phyloP scores from a whole-genome alignment of 2,329 filamentous ascomycete species.

The Diaporthe helianthi region DNA sequence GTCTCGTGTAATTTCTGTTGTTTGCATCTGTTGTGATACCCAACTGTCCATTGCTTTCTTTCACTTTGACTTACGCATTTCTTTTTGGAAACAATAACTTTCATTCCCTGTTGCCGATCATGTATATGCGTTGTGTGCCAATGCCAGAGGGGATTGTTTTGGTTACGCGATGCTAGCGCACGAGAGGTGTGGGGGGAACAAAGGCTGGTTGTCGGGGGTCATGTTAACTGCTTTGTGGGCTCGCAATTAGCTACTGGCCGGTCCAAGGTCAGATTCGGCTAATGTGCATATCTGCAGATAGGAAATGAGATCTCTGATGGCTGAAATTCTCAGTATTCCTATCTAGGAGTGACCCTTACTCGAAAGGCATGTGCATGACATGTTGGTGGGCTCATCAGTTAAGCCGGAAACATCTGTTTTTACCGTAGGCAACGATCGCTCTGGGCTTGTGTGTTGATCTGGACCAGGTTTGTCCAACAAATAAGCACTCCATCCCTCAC shows the following conservation, averaged over 20 bases:
- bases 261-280: not conserved
- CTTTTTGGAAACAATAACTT: conserved; percentile 35
- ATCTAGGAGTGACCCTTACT: not conserved
- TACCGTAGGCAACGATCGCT: too few relatives aligned
- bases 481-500: not conserved
- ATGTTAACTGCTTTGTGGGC: not conserved
- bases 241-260: not conserved
- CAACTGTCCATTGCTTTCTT: conserved; percentile 14
- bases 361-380: too few relatives aligned
- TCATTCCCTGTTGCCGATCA: conserved; percentile 16
- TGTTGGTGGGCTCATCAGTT: not conserved
- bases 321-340: not conserved
- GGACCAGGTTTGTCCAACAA: not conserved
- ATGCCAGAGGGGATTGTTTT: not conserved
- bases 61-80: not conserved
- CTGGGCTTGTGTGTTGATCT: not conserved
- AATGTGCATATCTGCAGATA: conserved; percentile 10
- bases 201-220: conserved; percentile 15
- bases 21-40: conserved; percentile 32
- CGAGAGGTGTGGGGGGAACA: conserved; percentile 11
- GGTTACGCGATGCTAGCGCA: conserved; percentile 1
- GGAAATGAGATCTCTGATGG: conserved; percentile 16
- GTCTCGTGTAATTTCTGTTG: conserved; percentile 9
- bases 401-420: too few relatives aligned
- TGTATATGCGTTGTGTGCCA: conserved; percentile 11